Percentiles rank a stretch among this genome's conserved stretches.
phyloP scores from a whole-genome alignment of 106 monocot species.

The Agapanthus africanus region DNA sequence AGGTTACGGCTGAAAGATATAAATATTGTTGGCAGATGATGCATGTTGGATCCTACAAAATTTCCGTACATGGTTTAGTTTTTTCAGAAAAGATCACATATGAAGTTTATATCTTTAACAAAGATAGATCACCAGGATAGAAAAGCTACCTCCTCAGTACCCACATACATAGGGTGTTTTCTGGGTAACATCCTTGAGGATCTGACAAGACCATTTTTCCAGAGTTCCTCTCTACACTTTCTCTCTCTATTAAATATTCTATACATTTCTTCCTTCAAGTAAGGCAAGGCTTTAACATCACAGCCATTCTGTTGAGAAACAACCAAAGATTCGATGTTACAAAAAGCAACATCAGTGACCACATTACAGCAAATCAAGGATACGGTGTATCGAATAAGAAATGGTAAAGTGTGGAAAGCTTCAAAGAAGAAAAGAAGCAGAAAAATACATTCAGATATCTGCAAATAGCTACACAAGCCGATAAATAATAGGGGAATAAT shows the following conservation, averaged over 20 bases:
- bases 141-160: constrained; percentile 53
- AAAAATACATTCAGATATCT: background rate
- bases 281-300: constrained; percentile 42
- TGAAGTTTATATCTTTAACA: background rate
- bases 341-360: background rate
- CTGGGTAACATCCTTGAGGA: constrained; percentile 51
- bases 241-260: constrained; percentile 52
- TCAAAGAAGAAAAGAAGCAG: constrained; percentile 1
- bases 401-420: background rate
- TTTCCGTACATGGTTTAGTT: background rate
- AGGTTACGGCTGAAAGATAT: constrained; percentile 73
- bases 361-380: background rate
- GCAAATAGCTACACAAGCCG: background rate
- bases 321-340: constrained; percentile 8
- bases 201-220: constrained; percentile 53
- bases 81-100: background rate
- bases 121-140: background rate
- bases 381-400: background rate
- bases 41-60: constrained; percentile 75
- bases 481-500: background rate
- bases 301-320: constrained; percentile 32
- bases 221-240: constrained; percentile 45
- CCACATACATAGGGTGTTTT: constrained; percentile 49
- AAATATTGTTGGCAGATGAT: constrained; percentile 77
- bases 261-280: constrained; percentile 55